A percentile compares a stretch with the other conserved stretches of the same genome.
phyloP scores from a whole-genome alignment of 2,329 filamentous ascomycete genomes.

The Alternaria consortialis region DNA sequence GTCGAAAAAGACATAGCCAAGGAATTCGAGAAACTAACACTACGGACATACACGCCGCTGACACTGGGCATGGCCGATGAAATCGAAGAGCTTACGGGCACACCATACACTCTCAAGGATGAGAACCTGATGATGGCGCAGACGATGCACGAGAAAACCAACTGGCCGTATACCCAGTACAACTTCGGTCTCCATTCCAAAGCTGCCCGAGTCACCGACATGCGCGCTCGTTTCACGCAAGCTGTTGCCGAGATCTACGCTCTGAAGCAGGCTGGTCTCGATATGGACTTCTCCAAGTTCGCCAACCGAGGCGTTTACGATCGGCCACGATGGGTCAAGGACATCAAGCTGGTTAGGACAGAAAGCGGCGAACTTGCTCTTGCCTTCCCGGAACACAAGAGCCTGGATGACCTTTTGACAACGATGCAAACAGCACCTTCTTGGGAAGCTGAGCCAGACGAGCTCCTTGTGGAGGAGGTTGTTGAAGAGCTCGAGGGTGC shows the following conservation, averaged over 20 bases:
- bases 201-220: constrained; percentile 20
- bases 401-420: constrained; percentile 32
- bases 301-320: constrained; percentile 42
- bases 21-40: constrained; percentile 49
- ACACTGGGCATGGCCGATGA: constrained; percentile 41
- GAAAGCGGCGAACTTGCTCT: constrained; percentile 33
- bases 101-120: constrained; percentile 39
- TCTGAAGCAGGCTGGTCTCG: constrained; percentile 46
- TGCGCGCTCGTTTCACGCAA: constrained; percentile 59
- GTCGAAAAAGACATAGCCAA: constrained; percentile 40
- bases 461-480: constrained; percentile 31
- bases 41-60: constrained; percentile 44
- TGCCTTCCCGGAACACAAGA: constrained; percentile 31
- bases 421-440: constrained; percentile 33
- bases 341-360: constrained; percentile 38
- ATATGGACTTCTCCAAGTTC: constrained; percentile 37
- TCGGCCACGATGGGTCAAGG: constrained; percentile 38
- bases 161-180: constrained; percentile 42
- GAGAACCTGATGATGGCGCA: constrained; percentile 43
- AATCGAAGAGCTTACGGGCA: constrained; percentile 44
- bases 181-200: constrained; percentile 38
- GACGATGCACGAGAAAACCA: constrained; percentile 42
- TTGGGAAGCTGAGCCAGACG: constrained; percentile 26
- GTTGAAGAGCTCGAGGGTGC: constrained; percentile 24
- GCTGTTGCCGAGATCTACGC: constrained; percentile 66